These are phyloP conservation scores for Coelastrella sp. DNA, from an alignment of 139 green algal species.

Conservation along the genomic window DNA sequence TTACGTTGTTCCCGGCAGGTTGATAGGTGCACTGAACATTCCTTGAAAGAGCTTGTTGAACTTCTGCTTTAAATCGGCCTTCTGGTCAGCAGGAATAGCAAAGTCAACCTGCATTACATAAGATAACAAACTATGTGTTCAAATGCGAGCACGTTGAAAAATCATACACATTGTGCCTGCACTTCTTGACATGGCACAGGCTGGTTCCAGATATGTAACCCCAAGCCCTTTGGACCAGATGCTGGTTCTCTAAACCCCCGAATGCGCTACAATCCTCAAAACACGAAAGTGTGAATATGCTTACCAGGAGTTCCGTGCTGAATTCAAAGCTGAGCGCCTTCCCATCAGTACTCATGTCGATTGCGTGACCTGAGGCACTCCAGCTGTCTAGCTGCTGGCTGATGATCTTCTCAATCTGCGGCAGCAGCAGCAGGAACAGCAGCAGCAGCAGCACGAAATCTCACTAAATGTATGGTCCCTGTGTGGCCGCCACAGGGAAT, in stretches of 20 bases:
- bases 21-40: constrained; percentile 20
- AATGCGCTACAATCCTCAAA: not conserved
- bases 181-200: too few species aligned
- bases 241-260: too few species aligned
- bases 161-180: not conserved
- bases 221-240: too few species aligned
- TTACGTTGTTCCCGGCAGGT: constrained; percentile 17
- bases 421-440: not conserved
- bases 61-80: constrained; percentile 14
- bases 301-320: constrained; percentile 40
- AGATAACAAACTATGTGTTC: not conserved
- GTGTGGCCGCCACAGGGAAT: too few species aligned
- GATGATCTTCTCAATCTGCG: constrained; percentile 11
- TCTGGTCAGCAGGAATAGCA: constrained; percentile 5
- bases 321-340: constrained; percentile 16
- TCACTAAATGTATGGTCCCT: not conserved
- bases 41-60: constrained; percentile 28
- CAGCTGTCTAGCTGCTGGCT: constrained; percentile 18
- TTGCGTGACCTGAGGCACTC: not conserved
- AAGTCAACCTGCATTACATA: constrained; percentile 21
- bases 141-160: not conserved
- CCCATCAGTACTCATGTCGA: not conserved
- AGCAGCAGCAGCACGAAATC: not conserved
- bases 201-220: too few species aligned
- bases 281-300: not conserved